These are phyloP conservation scores for Chrysoporthe puriensis DNA, from an alignment of 2,329 filamentous ascomycete species.

Conservation along the genomic window DNA sequence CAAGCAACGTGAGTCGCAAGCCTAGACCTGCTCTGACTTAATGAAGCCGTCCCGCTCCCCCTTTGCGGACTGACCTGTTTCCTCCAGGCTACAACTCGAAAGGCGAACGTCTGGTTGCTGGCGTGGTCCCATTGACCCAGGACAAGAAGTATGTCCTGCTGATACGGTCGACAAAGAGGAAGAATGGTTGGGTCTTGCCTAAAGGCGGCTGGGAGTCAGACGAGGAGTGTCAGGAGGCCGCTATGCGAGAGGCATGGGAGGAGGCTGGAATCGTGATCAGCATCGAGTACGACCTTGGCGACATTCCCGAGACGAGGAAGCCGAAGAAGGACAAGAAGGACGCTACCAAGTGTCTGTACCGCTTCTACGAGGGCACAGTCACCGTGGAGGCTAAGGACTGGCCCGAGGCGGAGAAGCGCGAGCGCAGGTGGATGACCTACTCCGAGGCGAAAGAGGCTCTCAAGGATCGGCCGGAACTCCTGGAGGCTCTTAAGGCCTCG, in stretches of 20 bases:
- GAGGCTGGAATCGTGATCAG: slow-evolving; percentile 90
- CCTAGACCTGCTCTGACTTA: slow-evolving; percentile 30
- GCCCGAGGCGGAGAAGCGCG: slow-evolving; percentile 93
- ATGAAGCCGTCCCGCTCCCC: slow-evolving; percentile 21
- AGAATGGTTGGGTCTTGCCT: slow-evolving; percentile 87
- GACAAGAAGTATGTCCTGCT: slow-evolving; percentile 89
- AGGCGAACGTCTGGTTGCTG: slow-evolving; percentile 93
- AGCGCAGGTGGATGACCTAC: slow-evolving; percentile 88
- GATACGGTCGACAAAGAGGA: slow-evolving; percentile 88
- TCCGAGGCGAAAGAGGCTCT: slow-evolving; percentile 78
- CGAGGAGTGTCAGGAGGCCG: slow-evolving; percentile 84
- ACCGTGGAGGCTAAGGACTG: slow-evolving; percentile 82
- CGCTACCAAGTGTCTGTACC: slow-evolving; percentile 69
- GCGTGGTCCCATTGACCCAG: slow-evolving; percentile 84
- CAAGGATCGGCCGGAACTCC: slow-evolving; percentile 78
- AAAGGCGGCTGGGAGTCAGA: slow-evolving; percentile 98
- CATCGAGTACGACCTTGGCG: slow-evolving; percentile 82
- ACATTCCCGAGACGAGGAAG: slow-evolving; percentile 81
- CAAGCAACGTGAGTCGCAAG: slow-evolving; percentile 74
- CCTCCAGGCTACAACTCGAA: slow-evolving; percentile 82
- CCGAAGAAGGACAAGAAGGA: slow-evolving; percentile 67
- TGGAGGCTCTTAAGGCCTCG: slow-evolving; percentile 84
- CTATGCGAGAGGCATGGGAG: slow-evolving; percentile 93
- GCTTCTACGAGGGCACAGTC: slow-evolving; percentile 88
- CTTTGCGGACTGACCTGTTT: slow-evolving; percentile 44